These are phyloP conservation scores for Anisodus tanguticus DNA, from an alignment of 257 asterid species.

Conservation along the genomic window DNA sequence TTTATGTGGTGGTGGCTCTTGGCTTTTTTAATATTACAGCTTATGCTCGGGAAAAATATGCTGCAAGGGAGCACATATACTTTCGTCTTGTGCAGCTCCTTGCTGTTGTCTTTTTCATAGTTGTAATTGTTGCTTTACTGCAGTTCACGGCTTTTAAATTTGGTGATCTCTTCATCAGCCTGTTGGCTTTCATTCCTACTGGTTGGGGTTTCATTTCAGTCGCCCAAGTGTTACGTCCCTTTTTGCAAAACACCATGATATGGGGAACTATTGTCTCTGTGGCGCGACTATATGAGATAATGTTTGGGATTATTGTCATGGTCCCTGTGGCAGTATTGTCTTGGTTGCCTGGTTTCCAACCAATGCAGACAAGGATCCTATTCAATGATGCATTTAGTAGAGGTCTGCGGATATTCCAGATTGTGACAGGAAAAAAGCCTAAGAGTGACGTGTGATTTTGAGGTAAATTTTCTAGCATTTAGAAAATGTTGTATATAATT, in stretches of 20 bases:
- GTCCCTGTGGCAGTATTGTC: conserved; percentile 83
- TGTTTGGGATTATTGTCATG: conserved; percentile 94
- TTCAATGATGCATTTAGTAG: conserved; percentile 97
- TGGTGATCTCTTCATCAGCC: conserved; percentile 79
- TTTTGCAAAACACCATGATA: conserved; percentile 59
- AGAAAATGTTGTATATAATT: background rate
- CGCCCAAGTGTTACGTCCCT: conserved; percentile 83
- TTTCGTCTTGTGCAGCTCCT: conserved; percentile 99
- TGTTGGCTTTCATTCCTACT: conserved; percentile 91
- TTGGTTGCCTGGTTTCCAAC: conserved; percentile 98
- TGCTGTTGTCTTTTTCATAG: conserved; percentile 59
- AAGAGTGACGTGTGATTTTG: conserved; percentile 66
- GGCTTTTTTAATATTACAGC: conserved; percentile 60
- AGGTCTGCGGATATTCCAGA: conserved; percentile 94
- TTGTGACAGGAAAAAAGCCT: conserved; percentile 79
- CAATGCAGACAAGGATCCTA: conserved; percentile 97
- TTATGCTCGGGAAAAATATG: conserved; percentile 82
- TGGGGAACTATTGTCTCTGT: conserved; percentile 84
- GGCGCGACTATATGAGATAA: conserved; percentile 83
- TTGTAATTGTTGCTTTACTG: conserved; percentile 65
- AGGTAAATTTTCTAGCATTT: conserved; percentile 42
- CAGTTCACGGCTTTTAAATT: conserved; percentile 73
- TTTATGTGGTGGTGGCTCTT: conserved; percentile 72
- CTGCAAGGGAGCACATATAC: conserved; percentile 95
- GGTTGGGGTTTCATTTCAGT: conserved; percentile 90